Evolutionary conservation across 805 yeast genomes (phyloP).

Genomic region (Pichia paraexigua): DNA sequence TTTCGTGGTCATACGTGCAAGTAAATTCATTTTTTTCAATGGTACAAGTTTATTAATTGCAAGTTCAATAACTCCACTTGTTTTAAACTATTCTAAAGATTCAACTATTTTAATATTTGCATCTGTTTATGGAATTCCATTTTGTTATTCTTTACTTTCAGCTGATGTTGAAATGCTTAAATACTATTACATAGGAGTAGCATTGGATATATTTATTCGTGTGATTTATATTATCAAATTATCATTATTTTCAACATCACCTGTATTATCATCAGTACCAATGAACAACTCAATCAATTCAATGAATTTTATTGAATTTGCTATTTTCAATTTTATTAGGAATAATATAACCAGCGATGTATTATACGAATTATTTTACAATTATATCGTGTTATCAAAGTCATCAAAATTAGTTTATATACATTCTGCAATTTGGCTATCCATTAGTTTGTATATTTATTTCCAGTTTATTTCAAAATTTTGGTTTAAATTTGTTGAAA

Average conservation of each 20-base stretch:
- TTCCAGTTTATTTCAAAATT: neutral
- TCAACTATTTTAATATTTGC: too few relatives aligned
- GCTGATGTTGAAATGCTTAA: neutral
- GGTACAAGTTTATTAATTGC: neutral
- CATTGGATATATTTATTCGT: neutral
- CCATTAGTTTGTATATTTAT: neutral
- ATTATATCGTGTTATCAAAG: neutral
- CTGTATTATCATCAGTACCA: neutral
- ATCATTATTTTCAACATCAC: neutral
- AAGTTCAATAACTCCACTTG: neutral
- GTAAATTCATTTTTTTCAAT: neutral
- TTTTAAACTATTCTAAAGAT: too few relatives aligned
- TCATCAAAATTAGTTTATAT: neutral
- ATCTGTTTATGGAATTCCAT: neutral
- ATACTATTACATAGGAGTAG: neutral
- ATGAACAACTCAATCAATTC: neutral
- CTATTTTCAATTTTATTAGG: too few relatives aligned
- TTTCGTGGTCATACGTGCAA: neutral
- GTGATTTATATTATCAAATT: too few relatives aligned
- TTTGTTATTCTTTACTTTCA: neutral
- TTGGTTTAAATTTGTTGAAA: conserved; percentile 1
- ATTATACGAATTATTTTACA: too few relatives aligned
- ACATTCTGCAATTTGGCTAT: neutral
- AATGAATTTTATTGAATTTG: neutral
- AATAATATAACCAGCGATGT: neutral